A percentile compares a stretch with the other conserved stretches of the same genome.
Evolutionary conservation across 768 basidiomycete genomes (phyloP).

Genomic region (Mycena albidolilacea): DNA sequence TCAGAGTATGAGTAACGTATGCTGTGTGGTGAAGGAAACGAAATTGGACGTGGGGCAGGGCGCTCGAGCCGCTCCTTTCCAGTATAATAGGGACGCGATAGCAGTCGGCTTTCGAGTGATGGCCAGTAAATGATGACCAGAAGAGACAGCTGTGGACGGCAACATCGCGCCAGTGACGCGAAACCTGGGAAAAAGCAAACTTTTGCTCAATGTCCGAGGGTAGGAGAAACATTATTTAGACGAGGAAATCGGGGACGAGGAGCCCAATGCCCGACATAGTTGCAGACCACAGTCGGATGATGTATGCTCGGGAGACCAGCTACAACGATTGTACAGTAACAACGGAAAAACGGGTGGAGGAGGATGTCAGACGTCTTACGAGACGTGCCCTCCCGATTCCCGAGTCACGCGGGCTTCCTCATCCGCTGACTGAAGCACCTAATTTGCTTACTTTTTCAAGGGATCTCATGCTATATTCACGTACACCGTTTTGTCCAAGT

Average conservation of each 20-base stretch:
- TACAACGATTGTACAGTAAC: too few species aligned
- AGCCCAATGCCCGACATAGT: not conserved
- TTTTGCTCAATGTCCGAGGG: not conserved
- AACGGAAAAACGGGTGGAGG: too few species aligned
- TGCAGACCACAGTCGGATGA: too few species aligned
- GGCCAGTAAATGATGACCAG: conserved; percentile 4
- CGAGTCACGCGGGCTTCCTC: too few species aligned
- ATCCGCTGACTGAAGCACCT: too few species aligned
- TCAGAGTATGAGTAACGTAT: not conserved
- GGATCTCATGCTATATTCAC: too few species aligned
- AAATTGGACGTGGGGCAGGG: not conserved
- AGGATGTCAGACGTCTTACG: too few species aligned
- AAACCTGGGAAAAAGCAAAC: conserved; percentile 10
- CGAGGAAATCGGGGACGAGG: not conserved
- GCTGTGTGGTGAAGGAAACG: not conserved
- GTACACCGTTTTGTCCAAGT: too few species aligned
- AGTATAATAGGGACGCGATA: conserved; percentile 2
- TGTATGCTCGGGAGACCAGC: too few species aligned
- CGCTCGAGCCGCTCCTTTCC: not conserved
- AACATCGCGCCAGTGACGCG: conserved; percentile 3
- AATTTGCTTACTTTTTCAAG: too few species aligned
- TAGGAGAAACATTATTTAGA: not conserved
- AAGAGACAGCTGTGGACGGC: not conserved
- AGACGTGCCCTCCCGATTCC: too few species aligned
- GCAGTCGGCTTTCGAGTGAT: not conserved